Base-by-base conservation (phyloP, 306 rosid genomes). In the Medicago truncatula region DNA sequence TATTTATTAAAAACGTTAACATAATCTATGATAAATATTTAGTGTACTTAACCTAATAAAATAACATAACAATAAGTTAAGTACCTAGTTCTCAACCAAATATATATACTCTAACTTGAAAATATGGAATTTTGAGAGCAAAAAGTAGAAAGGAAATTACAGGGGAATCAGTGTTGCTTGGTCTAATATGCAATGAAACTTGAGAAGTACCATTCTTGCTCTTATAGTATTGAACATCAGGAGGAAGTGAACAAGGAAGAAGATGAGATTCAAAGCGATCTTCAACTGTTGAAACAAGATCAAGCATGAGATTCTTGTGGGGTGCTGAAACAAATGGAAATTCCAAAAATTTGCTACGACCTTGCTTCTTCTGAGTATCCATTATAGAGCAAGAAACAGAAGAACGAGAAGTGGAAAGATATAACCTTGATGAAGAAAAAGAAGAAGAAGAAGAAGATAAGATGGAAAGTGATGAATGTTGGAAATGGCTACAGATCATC, bases 211-310 rank as follows among this genome's bases (percentile, higher is more conserved):
- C 87, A 34, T 0, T 75, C 8, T 79, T 79, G 70, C 43, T 94
- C 16, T 83, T 89, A 52, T 66, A 89, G 70, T 68, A 78, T 67
- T 84, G 88, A 23, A 88, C 91, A 78, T 94, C 90, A 7, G 73
- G 67, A 10, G 97, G 94, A 16, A 93, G 89, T 1, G 86, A 60
- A 36, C 86, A 93, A 47, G 93, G 97, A 74, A 91, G 86, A 86
- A 91, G 96, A 60, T 83, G 89, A 13, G 91, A 82, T 9, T 73
- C 63, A 6, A 93, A 81, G 16, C 94, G 89, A 21, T 78, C 69
- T 82, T 93, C 98, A 1, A 89, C 39, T 4, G 75, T 44, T 8
- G 90, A 85, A 31, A 91, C 80, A 1, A 89, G 90, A 82, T 89
- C 88, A 3, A 82, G 63, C 93, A 93, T 89, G 39, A 93, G 85